Conservation (phyloP, 805 yeast genomes). For the Candida chilensis region DNA sequence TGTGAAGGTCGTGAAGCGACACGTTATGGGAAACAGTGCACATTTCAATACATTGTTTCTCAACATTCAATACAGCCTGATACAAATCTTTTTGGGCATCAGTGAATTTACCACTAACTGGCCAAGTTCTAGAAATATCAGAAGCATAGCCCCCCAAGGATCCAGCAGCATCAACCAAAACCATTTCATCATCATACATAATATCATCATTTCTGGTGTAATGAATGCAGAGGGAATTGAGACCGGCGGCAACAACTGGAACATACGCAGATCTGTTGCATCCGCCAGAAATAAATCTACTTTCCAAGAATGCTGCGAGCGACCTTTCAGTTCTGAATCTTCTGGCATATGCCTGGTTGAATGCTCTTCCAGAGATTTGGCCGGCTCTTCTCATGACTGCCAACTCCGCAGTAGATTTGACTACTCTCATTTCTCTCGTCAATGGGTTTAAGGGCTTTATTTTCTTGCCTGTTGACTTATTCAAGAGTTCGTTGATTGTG, state of each 20-base stretch:
- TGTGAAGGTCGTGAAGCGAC: constrained; percentile 71
- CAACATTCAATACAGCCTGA: constrained; percentile 79
- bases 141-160: constrained; percentile 89
- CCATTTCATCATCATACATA: constrained; percentile 69
- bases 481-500: constrained; percentile 11
- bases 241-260: constrained; percentile 95
- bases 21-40: constrained; percentile 46
- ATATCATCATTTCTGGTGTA: constrained; percentile 88
- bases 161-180: constrained; percentile 93
- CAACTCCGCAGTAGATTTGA: constrained; percentile 74
- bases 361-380: constrained; percentile 73
- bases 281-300: constrained; percentile 77
- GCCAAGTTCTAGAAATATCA: constrained; percentile 97
- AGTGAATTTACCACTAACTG: constrained; percentile 66
- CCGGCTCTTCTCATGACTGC: constrained; percentile 77
- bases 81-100: constrained; percentile 79
- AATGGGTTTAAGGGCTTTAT: constrained; percentile 32
- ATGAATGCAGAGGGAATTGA: constrained; percentile 84
- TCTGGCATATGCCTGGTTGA: constrained; percentile 69
- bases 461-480: constrained; percentile 18
- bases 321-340: constrained; percentile 67
- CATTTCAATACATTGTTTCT: constrained; percentile 64
- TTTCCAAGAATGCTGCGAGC: constrained; percentile 72
- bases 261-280: constrained; percentile 86
- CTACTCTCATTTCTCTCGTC: constrained; percentile 43